Conservation (phyloP, 1,284 basidiomycete genomes). For the Malassezia dermatis region DNA sequence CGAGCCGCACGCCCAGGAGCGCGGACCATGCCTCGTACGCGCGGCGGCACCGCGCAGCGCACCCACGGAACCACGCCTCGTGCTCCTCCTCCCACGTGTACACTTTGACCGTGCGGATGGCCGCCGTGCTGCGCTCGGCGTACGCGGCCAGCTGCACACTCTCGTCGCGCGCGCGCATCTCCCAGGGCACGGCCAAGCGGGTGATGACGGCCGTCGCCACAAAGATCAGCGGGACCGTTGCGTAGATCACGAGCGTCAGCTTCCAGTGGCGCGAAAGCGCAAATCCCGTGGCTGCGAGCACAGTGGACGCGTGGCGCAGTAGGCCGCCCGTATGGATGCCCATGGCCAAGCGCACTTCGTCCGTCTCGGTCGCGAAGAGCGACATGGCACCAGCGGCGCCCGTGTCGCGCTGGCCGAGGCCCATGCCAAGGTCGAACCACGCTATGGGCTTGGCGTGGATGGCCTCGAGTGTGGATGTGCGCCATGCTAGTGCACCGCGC, state of each 20-base stretch:
- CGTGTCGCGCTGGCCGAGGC: conserved; percentile 41
- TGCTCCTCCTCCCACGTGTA: conserved; percentile 75
- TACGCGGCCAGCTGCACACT: conserved; percentile 63
- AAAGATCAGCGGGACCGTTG: conserved; percentile 72
- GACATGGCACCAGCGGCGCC: conserved; percentile 89
- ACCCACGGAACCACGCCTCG: conserved; percentile 51
- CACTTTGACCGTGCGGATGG: conserved; percentile 85
- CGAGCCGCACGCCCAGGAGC: conserved; percentile 67
- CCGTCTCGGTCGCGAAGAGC: conserved; percentile 87
- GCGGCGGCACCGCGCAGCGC: conserved; percentile 54
- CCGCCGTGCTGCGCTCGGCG: conserved; percentile 65
- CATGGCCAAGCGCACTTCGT: conserved; percentile 76
- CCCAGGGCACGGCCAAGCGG: conserved; percentile 53
- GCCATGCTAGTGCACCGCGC: conserved; percentile 61
- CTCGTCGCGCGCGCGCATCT: conserved; percentile 59
- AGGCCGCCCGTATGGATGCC: conserved; percentile 67
- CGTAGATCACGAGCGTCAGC: conserved; percentile 81
- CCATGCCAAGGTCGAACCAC: conserved; percentile 37
- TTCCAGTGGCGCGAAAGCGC: conserved; percentile 70
- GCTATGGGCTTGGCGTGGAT: conserved; percentile 64
- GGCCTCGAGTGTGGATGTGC: conserved; percentile 61
- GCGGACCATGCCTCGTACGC: conserved; percentile 53
- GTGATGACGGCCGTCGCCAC: conserved; percentile 65
- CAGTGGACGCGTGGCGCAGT: conserved; percentile 70
- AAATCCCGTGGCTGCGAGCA: conserved; percentile 66